Evolutionary conservation across 345 rosid genomes (phyloP), one percentile per base, ranked within the genome.

Genomic region (Ceriops tagal): DNA sequence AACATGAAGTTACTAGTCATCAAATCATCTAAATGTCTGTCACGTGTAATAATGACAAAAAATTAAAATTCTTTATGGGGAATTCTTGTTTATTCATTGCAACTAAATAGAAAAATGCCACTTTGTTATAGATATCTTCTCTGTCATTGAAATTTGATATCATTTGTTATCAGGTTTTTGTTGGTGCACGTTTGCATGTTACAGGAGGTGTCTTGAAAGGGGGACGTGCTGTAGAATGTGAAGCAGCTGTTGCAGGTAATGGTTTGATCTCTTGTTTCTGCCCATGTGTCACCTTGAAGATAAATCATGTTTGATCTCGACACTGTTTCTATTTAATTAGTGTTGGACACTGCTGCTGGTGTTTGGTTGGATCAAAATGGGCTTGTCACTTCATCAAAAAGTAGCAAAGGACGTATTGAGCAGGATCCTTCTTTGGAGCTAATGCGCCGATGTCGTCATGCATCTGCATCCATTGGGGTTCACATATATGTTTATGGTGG

Each of bases 371-470:
- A 95, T 70, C 87, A 82, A 79, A 88, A 86, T 81, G 99, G 98
- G 78, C 89, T 83, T 62, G 96, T 95, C 66, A 92, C 93, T 75
- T 84, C 92, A 39, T 75, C 89, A 1, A 92, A 90, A 26, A 60
- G 79, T 16, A 71, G 79, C 77, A 95, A 84, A 81, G 96, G 83
- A 64, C 89, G 82, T 62, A 62, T 76, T 2, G 97, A 89, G 26
- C 81, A 82, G 68, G 96, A 95, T 79, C 85, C 96, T 28, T 67
- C 90, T 70, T 78, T 87, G 72, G 99, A 95, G 82, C 85, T 86
- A 68, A 88, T 95, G 96, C 93, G 90, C 53, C 98, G 98, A 62
- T 88, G 98, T 74, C 98, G 99, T 73, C 99, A 95, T 85, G 98
- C 93, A 55, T 81, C 99, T 53, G 93, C 98, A 34, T 89, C 99